Conservation (phyloP, 345 rosid species). For the Euphorbia pulcherrima region DNA sequence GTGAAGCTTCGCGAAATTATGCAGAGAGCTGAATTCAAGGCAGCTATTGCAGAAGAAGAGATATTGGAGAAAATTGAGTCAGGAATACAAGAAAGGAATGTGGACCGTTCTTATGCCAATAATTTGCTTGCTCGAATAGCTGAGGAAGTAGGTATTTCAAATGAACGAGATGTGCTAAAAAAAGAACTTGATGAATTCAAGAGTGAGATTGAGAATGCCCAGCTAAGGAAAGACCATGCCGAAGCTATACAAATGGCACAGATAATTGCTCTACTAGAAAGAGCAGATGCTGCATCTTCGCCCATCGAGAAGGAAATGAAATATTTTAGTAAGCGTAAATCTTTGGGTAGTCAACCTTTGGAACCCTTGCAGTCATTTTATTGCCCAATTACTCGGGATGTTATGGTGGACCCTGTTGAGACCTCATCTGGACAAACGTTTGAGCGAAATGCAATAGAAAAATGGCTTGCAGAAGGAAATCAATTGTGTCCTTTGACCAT, state of each 20-base stretch:
- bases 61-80: constrained; percentile 56
- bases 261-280: constrained; percentile 62
- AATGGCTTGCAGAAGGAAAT: constrained; percentile 63
- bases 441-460: constrained; percentile 61
- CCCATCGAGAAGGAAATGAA: constrained; percentile 49
- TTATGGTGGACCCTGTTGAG: constrained; percentile 74
- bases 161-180: constrained; percentile 41
- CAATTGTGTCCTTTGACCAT: constrained; percentile 56
- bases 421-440: constrained; percentile 74
- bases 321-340: constrained; percentile 51
- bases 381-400: constrained; percentile 64
- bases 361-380: constrained; percentile 66
- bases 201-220: constrained; percentile 55
- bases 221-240: constrained; percentile 56
- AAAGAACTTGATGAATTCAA: constrained; percentile 62
- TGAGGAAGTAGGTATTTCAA: constrained; percentile 54
- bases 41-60: constrained; percentile 58
- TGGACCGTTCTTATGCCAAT: constrained; percentile 59
- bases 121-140: constrained; percentile 50
- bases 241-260: constrained; percentile 78
- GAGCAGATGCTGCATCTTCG: constrained; percentile 61
- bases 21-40: constrained; percentile 55
- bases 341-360: constrained; percentile 55
- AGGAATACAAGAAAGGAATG: constrained; percentile 61
- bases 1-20: constrained; percentile 35